Conservation (phyloP, 768 basidiomycete species). For the Xerocomellus chrysenteron region DNA sequence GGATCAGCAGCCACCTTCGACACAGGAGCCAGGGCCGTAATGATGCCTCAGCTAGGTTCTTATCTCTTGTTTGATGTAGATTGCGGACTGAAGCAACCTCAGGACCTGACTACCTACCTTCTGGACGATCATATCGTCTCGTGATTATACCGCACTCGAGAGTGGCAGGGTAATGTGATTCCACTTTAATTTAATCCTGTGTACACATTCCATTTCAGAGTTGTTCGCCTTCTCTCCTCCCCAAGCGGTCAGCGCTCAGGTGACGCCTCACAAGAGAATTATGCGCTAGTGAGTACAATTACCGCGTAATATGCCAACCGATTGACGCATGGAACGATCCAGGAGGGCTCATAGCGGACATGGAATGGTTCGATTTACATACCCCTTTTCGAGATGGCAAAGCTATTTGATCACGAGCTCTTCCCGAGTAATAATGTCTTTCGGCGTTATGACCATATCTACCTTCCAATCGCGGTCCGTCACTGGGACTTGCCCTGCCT, state of each 20-base stretch:
- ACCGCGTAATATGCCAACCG: slow-evolving; percentile 12
- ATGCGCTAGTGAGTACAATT: slow-evolving; percentile 27
- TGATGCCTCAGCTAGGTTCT: slow-evolving; percentile 66
- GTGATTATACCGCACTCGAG: slow-evolving; percentile 41
- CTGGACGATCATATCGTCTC: slow-evolving; percentile 43
- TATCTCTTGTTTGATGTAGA: slow-evolving; percentile 9
- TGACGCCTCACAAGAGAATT: slow-evolving; percentile 20
- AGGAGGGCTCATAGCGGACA: slow-evolving; percentile 25
- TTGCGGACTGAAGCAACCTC: slow-evolving; percentile 6
- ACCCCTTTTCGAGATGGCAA: slow-evolving; percentile 1
- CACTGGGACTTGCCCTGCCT: slow-evolving; percentile 50
- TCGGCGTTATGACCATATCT: slow-evolving; percentile 56
- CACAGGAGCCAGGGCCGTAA: slow-evolving; percentile 57
- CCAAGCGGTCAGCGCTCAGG: slow-evolving; percentile 27
- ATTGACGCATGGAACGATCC: slow-evolving; percentile 9
- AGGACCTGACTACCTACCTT: slow-evolving; percentile 43
- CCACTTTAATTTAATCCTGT: slow-evolving; percentile 15
- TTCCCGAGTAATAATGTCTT: slow-evolving; percentile 33
- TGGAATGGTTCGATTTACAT: slow-evolving; percentile 19
- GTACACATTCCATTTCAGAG: slow-evolving; percentile 29
- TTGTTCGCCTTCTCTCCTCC: slow-evolving; percentile 40
- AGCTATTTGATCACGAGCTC: slow-evolving; percentile 22
- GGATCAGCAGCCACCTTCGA: slow-evolving; percentile 68
- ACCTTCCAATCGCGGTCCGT: slow-evolving; percentile 61
- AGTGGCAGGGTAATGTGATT: slow-evolving; percentile 39